Base-by-base conservation (phyloP, 2,329 filamentous ascomycete genomes). In the Paracoccidioides lutzii region DNA sequence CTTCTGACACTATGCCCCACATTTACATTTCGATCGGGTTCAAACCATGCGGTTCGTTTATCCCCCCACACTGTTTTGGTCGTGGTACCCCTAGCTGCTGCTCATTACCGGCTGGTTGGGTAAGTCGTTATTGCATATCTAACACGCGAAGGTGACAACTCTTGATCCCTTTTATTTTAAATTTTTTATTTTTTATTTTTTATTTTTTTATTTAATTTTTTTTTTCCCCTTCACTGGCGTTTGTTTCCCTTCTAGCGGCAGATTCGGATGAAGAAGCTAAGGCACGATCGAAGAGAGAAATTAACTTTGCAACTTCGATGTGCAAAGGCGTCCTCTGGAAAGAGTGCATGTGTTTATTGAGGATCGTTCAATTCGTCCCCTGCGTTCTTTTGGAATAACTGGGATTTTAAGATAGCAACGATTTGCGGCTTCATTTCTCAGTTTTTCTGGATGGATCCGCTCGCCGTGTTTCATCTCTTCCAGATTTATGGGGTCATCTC, bases 101-200 rank as follows among this genome's bases (percentile, higher is more conserved):
- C 49, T 52, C 37, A 4, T 52, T 52, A 52, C 49, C 49, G 32
- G 37, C 49, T 42, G 49, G 49, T 42, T 42, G 49, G 49, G 37
- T 52, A 14, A 22, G 22, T 22, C 22, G 22, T 22, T 22, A 22
- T 22, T 22, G 22, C 22, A 22, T 22, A 22, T 22, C 2, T 22
- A 22, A 22, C 22, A 22, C 1, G 22, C 22, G 22, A 22, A 22
- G 22, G 22, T 22, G 2, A 22, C 22, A 22, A 22, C 22, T 22
- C 22, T 2, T 22, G 22, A 22, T 22, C 22, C 22, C 22, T 22
- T n/a, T 33, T 38, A 35, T 32, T 4, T 38, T n/a, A n/a, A 4
- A 32, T 43, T 46, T 14, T 37, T 22, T 15, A 10, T 46, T 22
- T 6, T 10, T 46, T 12, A 32, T 5, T n/a, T 46, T 46, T 46